Evolutionary conservation across 331 rosid species (phyloP).

Genomic region (Spiraea crenata): DNA sequence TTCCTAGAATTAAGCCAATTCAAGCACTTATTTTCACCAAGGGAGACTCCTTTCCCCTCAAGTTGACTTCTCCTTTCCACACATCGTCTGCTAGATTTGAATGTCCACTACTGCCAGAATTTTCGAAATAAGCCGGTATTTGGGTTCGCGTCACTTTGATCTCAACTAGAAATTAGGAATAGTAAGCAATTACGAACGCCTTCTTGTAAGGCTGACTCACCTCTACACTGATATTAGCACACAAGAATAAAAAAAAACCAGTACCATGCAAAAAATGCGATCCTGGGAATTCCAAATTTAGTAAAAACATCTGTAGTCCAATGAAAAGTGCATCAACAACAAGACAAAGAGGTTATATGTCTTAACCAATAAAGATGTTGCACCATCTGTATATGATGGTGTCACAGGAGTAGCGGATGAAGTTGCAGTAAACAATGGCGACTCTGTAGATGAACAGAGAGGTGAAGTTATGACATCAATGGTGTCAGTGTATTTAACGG

Average conservation of each 20-base stretch:
- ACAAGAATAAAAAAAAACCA: conserved; percentile 26
- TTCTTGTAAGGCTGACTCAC: conserved; percentile 22
- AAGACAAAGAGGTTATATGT: conserved; percentile 18
- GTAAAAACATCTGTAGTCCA: conserved; percentile 29
- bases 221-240: conserved; percentile 7
- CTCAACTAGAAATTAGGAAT: conserved; percentile 39
- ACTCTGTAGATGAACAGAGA: no score
- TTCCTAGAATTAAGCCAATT: conserved; percentile 25
- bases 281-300: conserved; percentile 25
- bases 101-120: neutral
- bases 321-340: conserved; percentile 25
- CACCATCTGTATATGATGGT: no score
- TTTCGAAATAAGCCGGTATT: conserved; percentile 15
- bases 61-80: conserved; percentile 15
- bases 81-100: neutral
- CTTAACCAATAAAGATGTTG: no score
- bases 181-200: conserved; percentile 31
- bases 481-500: no score
- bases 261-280: conserved; percentile 19
- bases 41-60: neutral
- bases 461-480: no score
- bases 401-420: no score
- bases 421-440: no score
- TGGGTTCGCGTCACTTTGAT: conserved; percentile 38
- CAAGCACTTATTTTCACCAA: conserved; percentile 16